Conservation (phyloP, 208 protist genomes). For the Leishmania aethiopica region DNA sequence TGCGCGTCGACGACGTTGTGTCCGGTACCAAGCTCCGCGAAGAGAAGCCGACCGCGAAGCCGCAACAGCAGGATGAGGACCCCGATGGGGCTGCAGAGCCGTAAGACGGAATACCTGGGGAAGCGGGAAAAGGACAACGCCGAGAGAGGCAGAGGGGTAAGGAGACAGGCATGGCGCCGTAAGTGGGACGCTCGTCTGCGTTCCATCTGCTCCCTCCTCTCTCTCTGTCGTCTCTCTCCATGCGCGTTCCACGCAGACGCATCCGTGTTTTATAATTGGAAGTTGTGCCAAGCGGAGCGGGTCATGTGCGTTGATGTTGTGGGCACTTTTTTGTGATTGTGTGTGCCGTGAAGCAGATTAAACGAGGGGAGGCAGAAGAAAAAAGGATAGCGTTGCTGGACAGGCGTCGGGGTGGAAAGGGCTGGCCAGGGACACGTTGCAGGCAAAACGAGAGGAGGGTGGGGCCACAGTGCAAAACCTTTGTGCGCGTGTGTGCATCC, state of each 20-base stretch:
- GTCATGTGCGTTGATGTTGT: background rate
- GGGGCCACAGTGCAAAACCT: background rate
- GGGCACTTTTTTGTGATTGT: background rate
- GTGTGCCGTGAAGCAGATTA: background rate
- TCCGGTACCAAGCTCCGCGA: slow-evolving; percentile 93
- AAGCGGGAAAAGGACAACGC: slow-evolving; percentile 14
- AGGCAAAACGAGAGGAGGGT: background rate
- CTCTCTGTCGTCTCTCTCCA: background rate
- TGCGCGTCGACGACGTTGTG: slow-evolving; percentile 99
- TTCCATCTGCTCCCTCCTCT: background rate
- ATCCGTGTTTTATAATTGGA: background rate
- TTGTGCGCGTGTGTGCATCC: background rate
- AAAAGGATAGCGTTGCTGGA: background rate
- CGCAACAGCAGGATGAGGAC: slow-evolving; percentile 62
- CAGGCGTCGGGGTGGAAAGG: background rate
- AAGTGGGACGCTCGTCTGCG: background rate
- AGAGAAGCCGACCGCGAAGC: slow-evolving; percentile 57
- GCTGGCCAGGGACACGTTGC: background rate
- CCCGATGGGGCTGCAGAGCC: slow-evolving; percentile 52
- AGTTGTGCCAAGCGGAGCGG: background rate
- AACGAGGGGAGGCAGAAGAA: background rate
- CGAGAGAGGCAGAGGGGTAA: background rate
- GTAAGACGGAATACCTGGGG: background rate
- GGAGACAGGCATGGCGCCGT: background rate
- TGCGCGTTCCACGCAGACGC: background rate